Evolutionary conservation across 1,284 basidiomycete genomes (phyloP).

Genomic region (Leccinum huronense): DNA sequence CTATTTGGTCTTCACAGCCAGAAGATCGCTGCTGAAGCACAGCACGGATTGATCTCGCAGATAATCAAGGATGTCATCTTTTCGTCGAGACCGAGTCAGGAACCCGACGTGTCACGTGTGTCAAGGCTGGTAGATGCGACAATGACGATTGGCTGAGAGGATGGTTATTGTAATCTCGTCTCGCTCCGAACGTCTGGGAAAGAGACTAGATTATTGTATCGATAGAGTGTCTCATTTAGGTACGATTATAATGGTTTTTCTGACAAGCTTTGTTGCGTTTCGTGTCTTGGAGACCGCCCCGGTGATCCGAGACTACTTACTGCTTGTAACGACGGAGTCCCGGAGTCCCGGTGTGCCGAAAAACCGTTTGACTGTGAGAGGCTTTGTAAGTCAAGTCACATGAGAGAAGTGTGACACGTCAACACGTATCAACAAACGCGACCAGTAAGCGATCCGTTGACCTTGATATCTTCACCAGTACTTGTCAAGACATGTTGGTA

Average conservation of each 20-base stretch:
- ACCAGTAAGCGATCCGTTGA: neutral
- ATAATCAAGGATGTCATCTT: conserved; percentile 87
- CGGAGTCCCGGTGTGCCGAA: too few species aligned
- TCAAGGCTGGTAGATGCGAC: conserved; percentile 40
- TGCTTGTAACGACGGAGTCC: too few species aligned
- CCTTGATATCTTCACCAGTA: neutral
- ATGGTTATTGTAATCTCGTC: neutral
- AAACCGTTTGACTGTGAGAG: too few species aligned
- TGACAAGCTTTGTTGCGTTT: neutral
- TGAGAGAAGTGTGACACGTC: conserved; percentile 23
- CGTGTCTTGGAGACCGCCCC: neutral
- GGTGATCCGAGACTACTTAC: neutral
- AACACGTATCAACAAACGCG: conserved; percentile 30
- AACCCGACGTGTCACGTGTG: conserved; percentile 31
- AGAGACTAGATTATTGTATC: conserved; percentile 9
- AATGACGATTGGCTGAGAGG: conserved; percentile 36
- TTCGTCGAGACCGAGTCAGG: conserved; percentile 54
- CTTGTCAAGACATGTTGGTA: neutral
- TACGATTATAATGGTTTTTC: conserved; percentile 7
- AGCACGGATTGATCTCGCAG: conserved; percentile 88
- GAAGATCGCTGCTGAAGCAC: conserved; percentile 84
- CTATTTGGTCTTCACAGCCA: conserved; percentile 47
- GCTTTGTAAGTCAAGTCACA: conserved; percentile 14
- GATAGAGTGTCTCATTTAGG: conserved; percentile 1
- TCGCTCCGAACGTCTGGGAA: neutral